Percentiles rank a stretch among this genome's conserved stretches.
These are phyloP conservation scores for Diaporthe citri DNA, from an alignment of 2,329 filamentous ascomycete genomes.

Conservation along the genomic window DNA sequence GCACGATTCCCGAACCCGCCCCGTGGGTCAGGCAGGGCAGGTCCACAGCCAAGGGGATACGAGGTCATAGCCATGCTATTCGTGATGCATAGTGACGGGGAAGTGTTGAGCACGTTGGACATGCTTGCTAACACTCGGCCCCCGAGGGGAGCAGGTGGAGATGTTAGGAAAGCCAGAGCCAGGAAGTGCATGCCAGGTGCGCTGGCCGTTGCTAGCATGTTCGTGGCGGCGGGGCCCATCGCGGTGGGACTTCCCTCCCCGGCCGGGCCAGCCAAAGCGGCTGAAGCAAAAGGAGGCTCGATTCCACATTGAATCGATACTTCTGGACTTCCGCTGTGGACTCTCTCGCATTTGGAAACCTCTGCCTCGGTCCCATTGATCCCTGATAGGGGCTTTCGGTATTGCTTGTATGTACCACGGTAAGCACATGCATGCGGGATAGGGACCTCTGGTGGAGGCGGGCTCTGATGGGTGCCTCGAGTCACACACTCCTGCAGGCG, in stretches of 20 bases:
- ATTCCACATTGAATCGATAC: slow-evolving; percentile 23
- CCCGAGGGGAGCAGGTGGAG: slow-evolving; percentile 2
- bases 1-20: slow-evolving; percentile 16
- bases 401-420: not conserved
- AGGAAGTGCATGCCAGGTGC: slow-evolving; percentile 22
- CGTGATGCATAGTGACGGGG: slow-evolving; percentile 30
- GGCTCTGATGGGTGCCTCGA: slow-evolving; percentile 19
- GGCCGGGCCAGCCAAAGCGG: slow-evolving; percentile 23
- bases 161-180: slow-evolving; percentile 24
- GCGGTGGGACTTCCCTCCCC: slow-evolving; percentile 21
- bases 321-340: slow-evolving; percentile 16
- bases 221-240: slow-evolving; percentile 22
- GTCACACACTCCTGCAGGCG: slow-evolving; percentile 23
- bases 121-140: slow-evolving; percentile 2
- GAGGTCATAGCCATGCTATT: slow-evolving; percentile 31
- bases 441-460: not conserved
- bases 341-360: not conserved
- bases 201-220: slow-evolving; percentile 31
- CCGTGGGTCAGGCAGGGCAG: slow-evolving; percentile 27
- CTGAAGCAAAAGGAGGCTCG: slow-evolving; percentile 26
- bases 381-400: slow-evolving; percentile 26
- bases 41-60: slow-evolving; percentile 32
- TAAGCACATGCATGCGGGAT: slow-evolving; percentile 1
- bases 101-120: not conserved
- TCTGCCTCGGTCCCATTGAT: slow-evolving; percentile 19